phyloP scores from a whole-genome alignment of 2,329 filamentous ascomycete genomes.

The Penicillium brasilianum region DNA sequence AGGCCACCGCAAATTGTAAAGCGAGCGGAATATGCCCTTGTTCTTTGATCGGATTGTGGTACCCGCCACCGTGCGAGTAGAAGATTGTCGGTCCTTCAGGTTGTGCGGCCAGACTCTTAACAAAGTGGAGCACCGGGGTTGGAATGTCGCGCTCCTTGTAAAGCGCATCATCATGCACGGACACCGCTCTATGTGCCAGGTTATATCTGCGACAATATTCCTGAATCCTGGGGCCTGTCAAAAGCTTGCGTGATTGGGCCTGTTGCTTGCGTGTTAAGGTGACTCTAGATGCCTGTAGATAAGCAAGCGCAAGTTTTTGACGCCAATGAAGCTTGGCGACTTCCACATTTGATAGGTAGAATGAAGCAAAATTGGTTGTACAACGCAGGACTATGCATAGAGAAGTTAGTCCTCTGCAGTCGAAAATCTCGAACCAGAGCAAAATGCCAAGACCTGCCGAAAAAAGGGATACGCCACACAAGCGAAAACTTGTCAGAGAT shows the following conservation, averaged over 20 bases:
- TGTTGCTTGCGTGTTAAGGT: not conserved
- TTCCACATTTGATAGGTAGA: not conserved
- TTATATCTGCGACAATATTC: conserved; percentile 1
- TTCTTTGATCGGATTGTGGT: not conserved
- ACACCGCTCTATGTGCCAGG: not conserved
- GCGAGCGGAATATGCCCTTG: not conserved
- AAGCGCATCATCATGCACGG: not conserved
- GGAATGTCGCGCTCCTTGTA: not conserved
- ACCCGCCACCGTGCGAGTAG: conserved; percentile 1
- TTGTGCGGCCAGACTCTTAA: not conserved
- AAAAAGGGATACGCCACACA: not conserved
- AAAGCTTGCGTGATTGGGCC: not conserved
- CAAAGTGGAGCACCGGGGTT: not conserved
- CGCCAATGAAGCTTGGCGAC: not conserved
- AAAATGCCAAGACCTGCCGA: not conserved
- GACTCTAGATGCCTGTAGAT: not conserved
- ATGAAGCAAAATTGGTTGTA: not conserved
- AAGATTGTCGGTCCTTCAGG: not conserved
- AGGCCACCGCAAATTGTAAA: not conserved
- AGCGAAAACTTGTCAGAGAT: not conserved
- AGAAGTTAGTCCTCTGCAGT: not conserved
- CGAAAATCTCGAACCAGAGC: not conserved
- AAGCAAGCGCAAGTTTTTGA: not conserved
- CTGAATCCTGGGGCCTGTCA: not conserved
- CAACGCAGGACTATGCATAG: not conserved